Evolutionary conservation across 202 grass and related monocot species (phyloP), one percentile per base, ranked within the genome.

Genomic region (Panicum virgatum): DNA sequence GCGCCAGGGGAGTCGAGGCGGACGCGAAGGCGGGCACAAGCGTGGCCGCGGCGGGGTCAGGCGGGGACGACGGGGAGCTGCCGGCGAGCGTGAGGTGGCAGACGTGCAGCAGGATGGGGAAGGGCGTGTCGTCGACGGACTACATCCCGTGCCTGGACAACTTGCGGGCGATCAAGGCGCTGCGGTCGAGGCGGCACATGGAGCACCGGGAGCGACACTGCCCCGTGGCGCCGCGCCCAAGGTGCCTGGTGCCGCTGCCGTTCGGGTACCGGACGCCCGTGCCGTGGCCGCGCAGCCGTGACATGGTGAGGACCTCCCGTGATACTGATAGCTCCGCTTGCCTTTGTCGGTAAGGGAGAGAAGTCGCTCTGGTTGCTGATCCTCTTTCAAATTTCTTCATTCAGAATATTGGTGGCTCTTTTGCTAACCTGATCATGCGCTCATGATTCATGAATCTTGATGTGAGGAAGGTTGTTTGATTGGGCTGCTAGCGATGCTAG

Each of bases 151-250:
- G 94, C 81, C 76, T 97, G 25, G 94, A 97, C 77, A 97, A 93
- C 86, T 65, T 92, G 43, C 88, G 76, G 84, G 96, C 92, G 50
- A 98, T 98, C 85, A 95, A 95, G 90, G 70, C 86, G 62, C 92
- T 98, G 73, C 86, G 61, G 38, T 93, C 90, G 52, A 93, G 92
- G 77, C 84, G 80, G 18, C 84, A 93, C 86, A 98, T 95, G 96
- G 92, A 95, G 83, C 92, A 98, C 85, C 83, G 96, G 50, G 96
- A 98, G 89, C 89, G 96, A 32, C 92, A 95, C 81, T 98, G 92
- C 81, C 96, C 90, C 20, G 72, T 69, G 36, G 54, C 66, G 77
- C 80, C 80, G 14, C 58, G 78, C 20, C 87, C 73, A 12, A 76
- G 87, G 22, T 95, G 96, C 69, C 72, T 95, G 62, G 96, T 95